Conservation (phyloP, 768 basidiomycete species). For the Phallus indusiatus region DNA sequence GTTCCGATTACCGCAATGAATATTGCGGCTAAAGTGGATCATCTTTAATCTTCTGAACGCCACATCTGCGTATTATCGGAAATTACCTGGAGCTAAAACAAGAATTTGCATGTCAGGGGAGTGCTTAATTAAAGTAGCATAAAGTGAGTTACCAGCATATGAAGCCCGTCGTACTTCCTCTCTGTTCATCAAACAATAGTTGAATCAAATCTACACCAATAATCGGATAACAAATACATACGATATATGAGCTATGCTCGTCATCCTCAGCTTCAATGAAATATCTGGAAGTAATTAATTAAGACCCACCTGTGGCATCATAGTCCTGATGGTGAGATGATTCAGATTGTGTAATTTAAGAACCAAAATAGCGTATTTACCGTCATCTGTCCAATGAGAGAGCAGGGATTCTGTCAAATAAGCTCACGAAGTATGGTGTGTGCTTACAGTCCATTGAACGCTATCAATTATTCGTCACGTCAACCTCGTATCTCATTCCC, state of each 20-base stretch:
- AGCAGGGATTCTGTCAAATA: not conserved
- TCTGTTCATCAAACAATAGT: conserved; percentile 24
- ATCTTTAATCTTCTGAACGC: not conserved
- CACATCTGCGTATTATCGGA: too few species aligned
- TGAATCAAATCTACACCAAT: not conserved
- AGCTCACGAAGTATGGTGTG: not conserved
- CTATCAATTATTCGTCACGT: conserved; percentile 14
- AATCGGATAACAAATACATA: conserved; percentile 26
- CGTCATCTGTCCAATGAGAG: conserved; percentile 38
- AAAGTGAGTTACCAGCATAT: conserved; percentile 44
- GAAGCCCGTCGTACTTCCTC: conserved; percentile 77
- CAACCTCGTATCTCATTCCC: not conserved
- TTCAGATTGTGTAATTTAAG: not conserved
- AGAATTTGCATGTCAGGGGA: too few species aligned
- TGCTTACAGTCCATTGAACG: conserved; percentile 77
- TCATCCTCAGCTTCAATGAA: not conserved
- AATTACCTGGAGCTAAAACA: conserved; percentile 1
- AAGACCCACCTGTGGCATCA: conserved; percentile 42
- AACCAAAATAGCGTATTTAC: conserved; percentile 24
- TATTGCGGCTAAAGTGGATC: conserved; percentile 32
- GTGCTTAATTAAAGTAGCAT: not conserved
- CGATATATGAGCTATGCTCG: conserved; percentile 58
- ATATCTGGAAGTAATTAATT: not conserved
- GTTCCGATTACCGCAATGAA: conserved; percentile 70
- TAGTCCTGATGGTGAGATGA: conserved; percentile 42